These are phyloP conservation scores for Rhodamnia argentea DNA, from an alignment of 345 rosid species.

Conservation along the genomic window DNA sequence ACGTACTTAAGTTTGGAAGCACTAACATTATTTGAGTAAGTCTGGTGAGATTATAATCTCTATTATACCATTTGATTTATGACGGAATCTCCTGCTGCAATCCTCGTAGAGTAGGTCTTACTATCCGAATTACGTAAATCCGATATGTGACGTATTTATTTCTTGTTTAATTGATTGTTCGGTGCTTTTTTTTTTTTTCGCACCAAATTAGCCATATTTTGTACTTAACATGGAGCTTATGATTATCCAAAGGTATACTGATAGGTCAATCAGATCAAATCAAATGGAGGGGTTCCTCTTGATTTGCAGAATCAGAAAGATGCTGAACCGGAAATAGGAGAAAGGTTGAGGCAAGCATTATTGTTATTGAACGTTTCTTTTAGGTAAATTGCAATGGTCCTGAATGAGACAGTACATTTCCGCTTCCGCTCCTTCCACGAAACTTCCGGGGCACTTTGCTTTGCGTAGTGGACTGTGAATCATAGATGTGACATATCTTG, in stretches of 20 bases:
- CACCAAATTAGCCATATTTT: neutral
- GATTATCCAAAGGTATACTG: neutral
- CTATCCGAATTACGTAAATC: fast-evolving
- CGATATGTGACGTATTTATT: fast-evolving
- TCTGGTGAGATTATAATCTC: too few relatives aligned
- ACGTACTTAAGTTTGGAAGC: too few relatives aligned
- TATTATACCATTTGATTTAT: too few relatives aligned
- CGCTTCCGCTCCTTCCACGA: too few relatives aligned
- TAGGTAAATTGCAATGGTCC: neutral
- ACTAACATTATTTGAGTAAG: too few relatives aligned
- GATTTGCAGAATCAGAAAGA: neutral
- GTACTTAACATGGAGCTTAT: too few relatives aligned
- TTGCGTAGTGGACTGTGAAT: too few relatives aligned
- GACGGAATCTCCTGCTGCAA: too few relatives aligned
- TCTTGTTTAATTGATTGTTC: neutral
- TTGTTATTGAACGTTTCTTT: neutral
- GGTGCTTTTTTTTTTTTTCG: fast-evolving
- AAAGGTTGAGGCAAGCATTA: neutral
- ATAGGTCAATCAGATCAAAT: neutral
- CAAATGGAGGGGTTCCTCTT: neutral
- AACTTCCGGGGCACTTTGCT: too few relatives aligned
- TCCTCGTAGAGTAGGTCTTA: too few relatives aligned
- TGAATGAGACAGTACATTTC: too few relatives aligned
- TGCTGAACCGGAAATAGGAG: neutral
- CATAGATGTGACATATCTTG: too few relatives aligned